Evolutionary conservation across 1,284 basidiomycete species (phyloP).

Genomic region (Trametes hirsuta): DNA sequence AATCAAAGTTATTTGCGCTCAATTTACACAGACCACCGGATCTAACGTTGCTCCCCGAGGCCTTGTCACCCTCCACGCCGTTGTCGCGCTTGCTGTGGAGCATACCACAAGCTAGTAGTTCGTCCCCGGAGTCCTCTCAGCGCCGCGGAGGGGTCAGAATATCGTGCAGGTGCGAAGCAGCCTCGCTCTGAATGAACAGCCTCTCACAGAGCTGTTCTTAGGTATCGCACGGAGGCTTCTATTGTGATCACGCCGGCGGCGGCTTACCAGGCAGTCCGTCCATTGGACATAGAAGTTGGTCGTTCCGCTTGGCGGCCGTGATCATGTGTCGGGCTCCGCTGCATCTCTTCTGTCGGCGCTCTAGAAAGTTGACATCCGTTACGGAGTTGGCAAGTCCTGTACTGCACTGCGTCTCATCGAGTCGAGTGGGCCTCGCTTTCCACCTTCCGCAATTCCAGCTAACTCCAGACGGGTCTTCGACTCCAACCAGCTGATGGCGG

Average conservation of each 20-base stretch:
- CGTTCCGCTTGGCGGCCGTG: slow-evolving; percentile 9
- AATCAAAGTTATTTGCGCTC: slow-evolving; percentile 8
- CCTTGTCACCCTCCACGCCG: slow-evolving; percentile 5
- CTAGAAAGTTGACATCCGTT: background rate
- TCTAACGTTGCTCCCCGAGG: too few relatives aligned
- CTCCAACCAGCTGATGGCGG: slow-evolving; percentile 7
- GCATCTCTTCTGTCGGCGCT: slow-evolving; percentile 7
- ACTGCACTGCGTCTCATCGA: slow-evolving; percentile 3
- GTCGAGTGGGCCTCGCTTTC: slow-evolving; percentile 5
- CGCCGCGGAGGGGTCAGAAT: slow-evolving; percentile 4
- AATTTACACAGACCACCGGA: too few relatives aligned
- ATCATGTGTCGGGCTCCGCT: slow-evolving; percentile 21
- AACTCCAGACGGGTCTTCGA: slow-evolving; percentile 4
- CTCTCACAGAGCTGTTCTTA: slow-evolving; percentile 22
- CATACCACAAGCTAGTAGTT: background rate
- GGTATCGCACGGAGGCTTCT: slow-evolving; percentile 2
- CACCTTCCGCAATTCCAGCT: slow-evolving; percentile 8
- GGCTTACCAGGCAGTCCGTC: slow-evolving; percentile 10
- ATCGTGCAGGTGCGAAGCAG: slow-evolving; percentile 11
- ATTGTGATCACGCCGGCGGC: slow-evolving; percentile 16
- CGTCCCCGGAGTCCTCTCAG: background rate
- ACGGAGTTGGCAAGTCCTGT: slow-evolving; percentile 13
- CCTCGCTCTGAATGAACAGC: slow-evolving; percentile 4
- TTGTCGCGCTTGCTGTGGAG: slow-evolving; percentile 3
- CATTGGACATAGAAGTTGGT: slow-evolving; percentile 10